These are phyloP conservation scores for Fomes fomentarius DNA, from an alignment of 1,284 basidiomycete species.

Conservation along the genomic window DNA sequence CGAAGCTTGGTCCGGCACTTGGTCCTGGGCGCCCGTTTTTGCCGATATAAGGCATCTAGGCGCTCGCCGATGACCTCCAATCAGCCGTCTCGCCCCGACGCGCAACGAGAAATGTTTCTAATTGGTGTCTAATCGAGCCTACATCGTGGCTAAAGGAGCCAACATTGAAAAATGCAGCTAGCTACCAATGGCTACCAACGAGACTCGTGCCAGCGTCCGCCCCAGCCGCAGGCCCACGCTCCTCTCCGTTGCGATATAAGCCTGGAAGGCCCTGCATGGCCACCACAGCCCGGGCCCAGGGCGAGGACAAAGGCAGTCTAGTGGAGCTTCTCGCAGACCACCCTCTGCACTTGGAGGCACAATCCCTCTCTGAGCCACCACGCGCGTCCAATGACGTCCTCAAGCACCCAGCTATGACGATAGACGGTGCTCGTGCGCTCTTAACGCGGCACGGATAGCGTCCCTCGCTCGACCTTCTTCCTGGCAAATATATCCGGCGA, in stretches of 20 bases:
- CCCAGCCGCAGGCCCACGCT: too few species aligned
- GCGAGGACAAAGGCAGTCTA: too few species aligned
- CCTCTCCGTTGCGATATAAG: too few species aligned
- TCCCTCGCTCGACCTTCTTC: too few species aligned
- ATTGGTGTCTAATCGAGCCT: neutral
- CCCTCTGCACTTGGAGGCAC: too few species aligned
- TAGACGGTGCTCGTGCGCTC: slow-evolving; percentile 1
- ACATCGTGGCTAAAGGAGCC: neutral
- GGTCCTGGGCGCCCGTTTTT: slow-evolving; percentile 26
- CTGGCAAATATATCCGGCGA: neutral
- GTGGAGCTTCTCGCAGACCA: too few species aligned
- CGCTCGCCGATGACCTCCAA: neutral
- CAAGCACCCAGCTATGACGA: slow-evolving; percentile 8
- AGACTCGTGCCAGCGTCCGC: too few species aligned
- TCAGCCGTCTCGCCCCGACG: neutral
- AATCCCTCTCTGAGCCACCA: too few species aligned
- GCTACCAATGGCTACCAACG: neutral
- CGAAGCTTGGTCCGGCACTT: slow-evolving; percentile 25
- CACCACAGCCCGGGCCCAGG: too few species aligned
- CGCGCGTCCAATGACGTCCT: slow-evolving; percentile 20
- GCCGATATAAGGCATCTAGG: slow-evolving; percentile 19
- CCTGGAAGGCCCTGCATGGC: too few species aligned
- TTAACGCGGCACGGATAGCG: neutral
- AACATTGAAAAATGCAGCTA: neutral
- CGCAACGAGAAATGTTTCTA: neutral